Base-by-base conservation (phyloP, 2,329 filamentous ascomycete genomes). In the Trichoderma hamatum region DNA sequence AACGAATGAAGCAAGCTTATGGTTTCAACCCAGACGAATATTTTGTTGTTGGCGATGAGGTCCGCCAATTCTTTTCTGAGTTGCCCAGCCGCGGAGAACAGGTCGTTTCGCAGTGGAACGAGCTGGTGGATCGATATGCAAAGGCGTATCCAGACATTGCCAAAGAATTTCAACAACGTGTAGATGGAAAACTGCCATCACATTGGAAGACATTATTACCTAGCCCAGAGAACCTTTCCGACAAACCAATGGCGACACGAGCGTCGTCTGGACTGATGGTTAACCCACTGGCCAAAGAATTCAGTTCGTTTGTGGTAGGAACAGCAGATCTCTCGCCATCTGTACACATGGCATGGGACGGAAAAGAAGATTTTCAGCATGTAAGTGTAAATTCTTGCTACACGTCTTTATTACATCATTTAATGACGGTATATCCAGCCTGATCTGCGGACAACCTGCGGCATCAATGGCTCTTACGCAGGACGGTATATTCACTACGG, bases 401-500 rank as follows among this genome's bases (percentile, higher is more conserved):
- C 0, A 10, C 5, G 2, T 13, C 0, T 7, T 52, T 21, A 13
- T 3, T 16, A n/a, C 4, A 4, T 0, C 0, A n/a, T 30, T 16
- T 34, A 1, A 16, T 65, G 55, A 65, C 58, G 11, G 36, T 16
- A 6, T 52, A 24, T 24, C 9, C 3, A 65, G 62, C 62, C 62
- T 32, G 11, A 56, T 24, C 62, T 65, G 16, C 49, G 36, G 3
- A 65, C 62, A n/a, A 19, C 34, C 1, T 65, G 62, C 19, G 62
- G 62, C 0, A 65, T 65, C 51, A 56, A 65, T 14, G 62, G 62
- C 10, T 65, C 62, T 43, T 85, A 84, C 71, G 73, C 79, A 0
- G 86, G 86, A 3, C 82, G 86, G 1, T 88, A 87, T 72, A 84
- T 89, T 71, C 87, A 87, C 75, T 89, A 83, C 75, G 87, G 87